These are phyloP conservation scores for Saccharomyces hybrid DNA, from an alignment of 1,139 yeast genomes.

Conservation along the genomic window DNA sequence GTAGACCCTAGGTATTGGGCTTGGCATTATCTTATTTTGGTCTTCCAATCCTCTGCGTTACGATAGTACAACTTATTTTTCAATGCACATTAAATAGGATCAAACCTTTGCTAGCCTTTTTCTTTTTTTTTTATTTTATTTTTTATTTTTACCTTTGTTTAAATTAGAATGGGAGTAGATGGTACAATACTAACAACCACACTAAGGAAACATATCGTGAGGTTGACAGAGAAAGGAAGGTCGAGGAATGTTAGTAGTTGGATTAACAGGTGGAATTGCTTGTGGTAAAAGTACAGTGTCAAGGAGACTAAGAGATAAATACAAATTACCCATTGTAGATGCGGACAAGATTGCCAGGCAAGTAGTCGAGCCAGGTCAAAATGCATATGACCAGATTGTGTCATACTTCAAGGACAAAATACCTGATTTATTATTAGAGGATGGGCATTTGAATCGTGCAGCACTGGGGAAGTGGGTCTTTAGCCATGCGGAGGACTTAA, in stretches of 20 bases:
- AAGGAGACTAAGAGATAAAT: constrained; percentile 41
- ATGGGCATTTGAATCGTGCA: constrained; percentile 53
- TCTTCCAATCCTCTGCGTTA: neutral
- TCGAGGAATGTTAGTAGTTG: constrained; percentile 63
- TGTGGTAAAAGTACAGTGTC: constrained; percentile 94
- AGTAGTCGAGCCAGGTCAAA: constrained; percentile 72
- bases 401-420: constrained; percentile 48
- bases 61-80: neutral
- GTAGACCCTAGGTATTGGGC: constrained; percentile 30
- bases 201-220: neutral
- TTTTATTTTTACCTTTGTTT: neutral
- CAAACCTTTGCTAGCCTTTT: neutral
- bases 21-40: constrained; percentile 1
- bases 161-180: neutral
- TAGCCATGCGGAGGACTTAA: constrained; percentile 48
- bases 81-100: neutral
- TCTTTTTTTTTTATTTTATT: neutral
- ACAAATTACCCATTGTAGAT: constrained; percentile 60
- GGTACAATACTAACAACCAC: neutral
- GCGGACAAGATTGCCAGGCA: constrained; percentile 86
- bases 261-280: constrained; percentile 94
- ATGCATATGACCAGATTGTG: constrained; percentile 61
- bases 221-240: neutral
- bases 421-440: constrained; percentile 47
- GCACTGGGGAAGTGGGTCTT: constrained; percentile 77